Evolutionary conservation across 176 grass and related monocot genomes (phyloP).

Genomic region (Luzula sylvatica): DNA sequence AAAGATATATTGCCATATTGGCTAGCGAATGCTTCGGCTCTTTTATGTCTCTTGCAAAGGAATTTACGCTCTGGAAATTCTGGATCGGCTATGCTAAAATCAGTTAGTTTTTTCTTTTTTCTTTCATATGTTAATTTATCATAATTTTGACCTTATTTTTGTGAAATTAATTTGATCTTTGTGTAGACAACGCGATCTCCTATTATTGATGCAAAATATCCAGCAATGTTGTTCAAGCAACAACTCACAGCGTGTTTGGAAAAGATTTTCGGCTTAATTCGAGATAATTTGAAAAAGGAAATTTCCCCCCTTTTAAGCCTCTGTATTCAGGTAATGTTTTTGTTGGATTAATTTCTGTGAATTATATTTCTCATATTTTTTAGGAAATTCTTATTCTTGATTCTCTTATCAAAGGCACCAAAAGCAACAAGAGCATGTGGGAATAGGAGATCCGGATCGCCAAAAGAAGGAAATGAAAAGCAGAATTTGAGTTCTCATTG

Average conservation of each 20-base stretch:
- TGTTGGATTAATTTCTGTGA: too few species aligned
- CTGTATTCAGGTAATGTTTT: too few species aligned
- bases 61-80: conserved; percentile 63
- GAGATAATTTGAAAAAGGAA: conserved; percentile 85
- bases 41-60: conserved; percentile 78
- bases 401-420: conserved; percentile 56
- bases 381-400: conserved; percentile 9
- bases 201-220: conserved; percentile 66
- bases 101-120: conserved; percentile 34
- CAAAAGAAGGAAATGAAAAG: conserved; percentile 37
- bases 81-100: conserved; percentile 33
- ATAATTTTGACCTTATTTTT: conserved; percentile 3
- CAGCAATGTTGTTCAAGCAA: conserved; percentile 88
- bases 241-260: conserved; percentile 75
- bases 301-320: conserved; percentile 41
- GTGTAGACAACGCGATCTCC: conserved; percentile 35
- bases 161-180: neutral
- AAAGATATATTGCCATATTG: conserved; percentile 75
- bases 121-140: neutral
- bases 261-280: conserved; percentile 79
- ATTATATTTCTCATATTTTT: neutral
- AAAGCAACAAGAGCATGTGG: conserved; percentile 51
- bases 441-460: conserved; percentile 45
- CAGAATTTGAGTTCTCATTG: conserved; percentile 58
- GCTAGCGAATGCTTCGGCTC: conserved; percentile 73